phyloP scores from a whole-genome alignment of 2,329 filamentous ascomycete genomes.

The Fusarium temperatum region DNA sequence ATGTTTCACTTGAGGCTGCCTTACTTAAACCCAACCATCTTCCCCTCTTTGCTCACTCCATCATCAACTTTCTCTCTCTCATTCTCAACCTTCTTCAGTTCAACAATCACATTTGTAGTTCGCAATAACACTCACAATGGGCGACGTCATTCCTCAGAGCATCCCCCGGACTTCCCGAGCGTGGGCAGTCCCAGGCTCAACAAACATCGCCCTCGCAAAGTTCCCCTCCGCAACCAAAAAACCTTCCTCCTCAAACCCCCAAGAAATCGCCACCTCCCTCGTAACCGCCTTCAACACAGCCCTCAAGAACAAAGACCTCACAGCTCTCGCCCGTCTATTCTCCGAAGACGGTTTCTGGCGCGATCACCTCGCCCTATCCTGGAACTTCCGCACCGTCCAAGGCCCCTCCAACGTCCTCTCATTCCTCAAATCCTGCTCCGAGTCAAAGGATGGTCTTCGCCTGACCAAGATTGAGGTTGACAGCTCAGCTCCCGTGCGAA shows the following conservation, averaged over 20 bases:
- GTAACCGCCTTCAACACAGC: slow-evolving; percentile 53
- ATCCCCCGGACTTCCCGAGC: slow-evolving; percentile 40
- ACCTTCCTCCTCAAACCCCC: slow-evolving; percentile 46
- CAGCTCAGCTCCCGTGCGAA: slow-evolving; percentile 51
- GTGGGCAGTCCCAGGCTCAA: slow-evolving; percentile 57
- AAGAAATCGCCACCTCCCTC: slow-evolving; percentile 49
- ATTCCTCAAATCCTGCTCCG: slow-evolving; percentile 48
- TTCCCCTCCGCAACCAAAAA: slow-evolving; percentile 49
- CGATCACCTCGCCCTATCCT: slow-evolving; percentile 65
- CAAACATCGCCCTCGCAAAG: slow-evolving; percentile 60
- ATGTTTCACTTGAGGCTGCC: slow-evolving; percentile 11
- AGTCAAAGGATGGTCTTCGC: slow-evolving; percentile 50
- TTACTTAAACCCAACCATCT: slow-evolving; percentile 10
- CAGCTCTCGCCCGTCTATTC: slow-evolving; percentile 42
- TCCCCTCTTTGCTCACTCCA: slow-evolving; percentile 1
- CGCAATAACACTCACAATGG: slow-evolving; percentile 13
- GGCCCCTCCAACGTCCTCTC: slow-evolving; percentile 50
- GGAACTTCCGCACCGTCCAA: slow-evolving; percentile 64
- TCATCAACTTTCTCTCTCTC: neutral
- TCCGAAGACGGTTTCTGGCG: slow-evolving; percentile 63
- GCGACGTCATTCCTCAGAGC: slow-evolving; percentile 29
- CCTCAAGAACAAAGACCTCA: slow-evolving; percentile 49
- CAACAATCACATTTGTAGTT: neutral
- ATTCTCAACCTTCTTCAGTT: neutral
- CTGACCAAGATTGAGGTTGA: slow-evolving; percentile 58